Percentiles rank a stretch among this genome's conserved stretches.
Evolutionary conservation across 345 rosid genomes (phyloP).

Genomic region (Hypericum perforatum): DNA sequence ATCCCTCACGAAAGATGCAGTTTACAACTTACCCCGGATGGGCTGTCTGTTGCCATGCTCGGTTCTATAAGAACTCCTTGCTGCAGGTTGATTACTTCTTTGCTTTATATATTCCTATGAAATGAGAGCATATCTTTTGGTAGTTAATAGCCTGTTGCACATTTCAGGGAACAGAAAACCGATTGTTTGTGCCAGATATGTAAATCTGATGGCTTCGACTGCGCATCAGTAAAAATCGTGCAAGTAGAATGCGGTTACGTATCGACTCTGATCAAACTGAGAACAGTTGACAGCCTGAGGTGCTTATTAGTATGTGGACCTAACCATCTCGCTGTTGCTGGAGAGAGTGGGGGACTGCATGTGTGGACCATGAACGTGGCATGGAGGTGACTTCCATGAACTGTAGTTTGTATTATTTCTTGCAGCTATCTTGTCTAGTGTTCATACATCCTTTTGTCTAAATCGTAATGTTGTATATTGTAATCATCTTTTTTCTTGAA

Average conservation of each 20-base stretch:
- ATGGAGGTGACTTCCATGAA: constrained; percentile 53
- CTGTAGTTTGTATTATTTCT: not conserved
- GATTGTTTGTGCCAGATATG: constrained; percentile 72
- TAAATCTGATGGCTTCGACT: constrained; percentile 38
- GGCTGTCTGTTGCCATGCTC: constrained; percentile 48
- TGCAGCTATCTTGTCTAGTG: not conserved
- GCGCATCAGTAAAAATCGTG: constrained; percentile 52
- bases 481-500: too few relatives aligned
- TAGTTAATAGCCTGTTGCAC: constrained; percentile 8
- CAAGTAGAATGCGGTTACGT: constrained; percentile 59
- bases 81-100: constrained; percentile 58
- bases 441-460: not conserved
- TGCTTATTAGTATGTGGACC: constrained; percentile 59
- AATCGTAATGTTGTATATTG: not conserved
- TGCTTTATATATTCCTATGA: not conserved
- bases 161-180: constrained; percentile 50
- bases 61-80: constrained; percentile 56
- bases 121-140: constrained; percentile 1
- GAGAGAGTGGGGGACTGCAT: constrained; percentile 58
- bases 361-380: constrained; percentile 68
- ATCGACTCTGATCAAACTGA: constrained; percentile 48
- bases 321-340: constrained; percentile 49
- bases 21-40: constrained; percentile 62
- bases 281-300: constrained; percentile 39
- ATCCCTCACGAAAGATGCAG: constrained; percentile 42